phyloP scores from a whole-genome alignment of 2,329 filamentous ascomycete genomes.

The Fusarium equiseti region DNA sequence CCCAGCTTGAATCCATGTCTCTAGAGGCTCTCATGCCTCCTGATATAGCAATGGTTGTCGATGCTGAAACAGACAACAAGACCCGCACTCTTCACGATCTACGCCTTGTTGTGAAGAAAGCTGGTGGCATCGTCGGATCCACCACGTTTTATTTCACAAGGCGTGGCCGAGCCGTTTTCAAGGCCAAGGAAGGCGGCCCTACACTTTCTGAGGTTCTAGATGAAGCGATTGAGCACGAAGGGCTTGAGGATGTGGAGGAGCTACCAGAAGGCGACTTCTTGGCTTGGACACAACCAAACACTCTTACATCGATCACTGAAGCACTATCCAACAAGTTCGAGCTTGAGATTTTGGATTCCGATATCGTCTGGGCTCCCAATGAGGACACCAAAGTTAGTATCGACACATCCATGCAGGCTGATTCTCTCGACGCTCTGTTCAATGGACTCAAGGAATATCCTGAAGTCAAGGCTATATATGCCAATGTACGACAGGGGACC shows the following conservation, averaged over 20 bases:
- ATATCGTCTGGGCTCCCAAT: constrained; percentile 88
- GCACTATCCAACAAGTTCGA: constrained; percentile 71
- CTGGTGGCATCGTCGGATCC: constrained; percentile 76
- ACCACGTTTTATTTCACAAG: constrained; percentile 88
- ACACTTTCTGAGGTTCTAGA: constrained; percentile 81
- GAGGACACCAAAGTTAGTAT: constrained; percentile 79
- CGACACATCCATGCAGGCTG: constrained; percentile 66
- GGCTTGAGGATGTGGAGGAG: constrained; percentile 78
- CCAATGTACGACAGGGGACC: constrained; percentile 71
- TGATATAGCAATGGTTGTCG: constrained; percentile 82
- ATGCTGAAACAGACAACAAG: constrained; percentile 87
- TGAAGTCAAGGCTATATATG: constrained; percentile 83
- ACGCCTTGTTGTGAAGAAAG: constrained; percentile 75
- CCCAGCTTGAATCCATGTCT: constrained; percentile 79
- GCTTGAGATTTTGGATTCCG: constrained; percentile 77
- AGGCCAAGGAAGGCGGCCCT: constrained; percentile 60
- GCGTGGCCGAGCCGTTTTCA: constrained; percentile 80
- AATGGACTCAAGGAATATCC: constrained; percentile 72
- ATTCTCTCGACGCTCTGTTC: constrained; percentile 70
- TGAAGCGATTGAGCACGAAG: constrained; percentile 82
- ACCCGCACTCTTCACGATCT: constrained; percentile 79
- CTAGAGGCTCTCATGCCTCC: constrained; percentile 85
- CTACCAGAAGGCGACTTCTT: constrained; percentile 78
- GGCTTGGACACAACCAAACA: constrained; percentile 60
- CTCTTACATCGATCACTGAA: constrained; percentile 51